A percentile compares a stretch with the other conserved stretches of the same genome.
Evolutionary conservation across 352 stramenopile species (phyloP).

Genomic region (Blastocystis sp.): DNA sequence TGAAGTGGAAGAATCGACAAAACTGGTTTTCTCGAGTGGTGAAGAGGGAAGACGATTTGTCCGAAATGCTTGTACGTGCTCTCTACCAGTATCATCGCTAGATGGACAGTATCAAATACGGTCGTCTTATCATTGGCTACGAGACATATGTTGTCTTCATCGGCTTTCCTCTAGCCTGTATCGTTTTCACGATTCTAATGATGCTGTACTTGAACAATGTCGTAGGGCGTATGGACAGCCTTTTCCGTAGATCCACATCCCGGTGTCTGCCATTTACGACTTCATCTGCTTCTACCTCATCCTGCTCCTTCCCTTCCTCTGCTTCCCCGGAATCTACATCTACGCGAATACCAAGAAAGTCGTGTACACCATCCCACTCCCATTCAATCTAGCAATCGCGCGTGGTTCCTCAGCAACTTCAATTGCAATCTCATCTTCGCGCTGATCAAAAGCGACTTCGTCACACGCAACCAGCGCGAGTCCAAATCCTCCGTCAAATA

Average conservation of each 20-base stretch:
- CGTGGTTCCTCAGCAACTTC: constrained; percentile 63
- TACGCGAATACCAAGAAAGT: constrained; percentile 43
- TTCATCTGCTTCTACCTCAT: constrained; percentile 34
- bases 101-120: not conserved
- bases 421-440: constrained; percentile 54
- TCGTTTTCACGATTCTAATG: constrained; percentile 55
- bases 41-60: not conserved
- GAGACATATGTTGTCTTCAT: constrained; percentile 42
- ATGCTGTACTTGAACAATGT: constrained; percentile 33
- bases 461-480: constrained; percentile 20
- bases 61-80: constrained; percentile 13
- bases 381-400: constrained; percentile 23
- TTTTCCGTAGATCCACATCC: constrained; percentile 29
- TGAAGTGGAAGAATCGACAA: not conserved
- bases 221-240: not conserved
- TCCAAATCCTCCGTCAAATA: constrained; percentile 33
- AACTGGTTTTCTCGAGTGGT: not conserved
- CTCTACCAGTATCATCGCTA: not conserved
- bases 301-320: constrained; percentile 10
- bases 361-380: not conserved
- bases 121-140: constrained; percentile 24
- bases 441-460: constrained; percentile 42
- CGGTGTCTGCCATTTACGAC: constrained; percentile 8
- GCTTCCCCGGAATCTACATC: constrained; percentile 12
- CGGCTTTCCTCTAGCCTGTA: not conserved